Evolutionary conservation across 1,284 basidiomycete species (phyloP), one percentile per base, ranked within the genome.

Genomic region (Boletus smithii): DNA sequence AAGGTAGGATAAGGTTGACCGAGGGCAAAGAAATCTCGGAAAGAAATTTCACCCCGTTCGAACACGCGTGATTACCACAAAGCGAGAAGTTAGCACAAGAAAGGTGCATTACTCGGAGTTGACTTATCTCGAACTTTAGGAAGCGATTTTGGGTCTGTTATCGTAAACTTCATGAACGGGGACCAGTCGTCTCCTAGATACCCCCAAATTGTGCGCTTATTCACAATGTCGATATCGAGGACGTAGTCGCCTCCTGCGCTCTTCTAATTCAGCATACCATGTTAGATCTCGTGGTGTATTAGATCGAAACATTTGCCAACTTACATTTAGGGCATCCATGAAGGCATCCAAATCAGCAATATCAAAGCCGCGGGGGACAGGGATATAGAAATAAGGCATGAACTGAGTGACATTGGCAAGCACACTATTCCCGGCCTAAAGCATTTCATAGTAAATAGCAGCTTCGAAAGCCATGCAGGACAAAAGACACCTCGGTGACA

Each of bases 51-150:
- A 22, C 85, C 91, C 36, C 83, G 75, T 59, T 97, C 94, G 59
- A 97, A 95, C 48, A 91, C 65, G 56, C 90, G 89, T 94, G 69
- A 66, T 66, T 32, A 61, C 32, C 38, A 27, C 46, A 30, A 66
- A 42, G 48, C 17, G 23, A 50, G n/a, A 48, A 34, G 49, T 68
- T 17, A 66, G 56, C 22, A 38, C 16, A 33, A 20, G 36, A 24
- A 36, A 20, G 8, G 8, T 23, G 13, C 10, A 11, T 38, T 5
- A 3, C 17, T 17, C 18, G 39, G 42, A 45, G 20, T 36, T 18
- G 40, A 89, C 91, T 84, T 65, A 91, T 92, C 92, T 89, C 92
- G 77, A 46, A 95, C 83, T 75, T 86, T 90, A 0, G 93, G 90
- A 16, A 97, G 66, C 52, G 73, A 77, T 54, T 79, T 85, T 4